phyloP scores from a whole-genome alignment of 1,284 basidiomycete species.

The Anthracocystis walkeri region DNA sequence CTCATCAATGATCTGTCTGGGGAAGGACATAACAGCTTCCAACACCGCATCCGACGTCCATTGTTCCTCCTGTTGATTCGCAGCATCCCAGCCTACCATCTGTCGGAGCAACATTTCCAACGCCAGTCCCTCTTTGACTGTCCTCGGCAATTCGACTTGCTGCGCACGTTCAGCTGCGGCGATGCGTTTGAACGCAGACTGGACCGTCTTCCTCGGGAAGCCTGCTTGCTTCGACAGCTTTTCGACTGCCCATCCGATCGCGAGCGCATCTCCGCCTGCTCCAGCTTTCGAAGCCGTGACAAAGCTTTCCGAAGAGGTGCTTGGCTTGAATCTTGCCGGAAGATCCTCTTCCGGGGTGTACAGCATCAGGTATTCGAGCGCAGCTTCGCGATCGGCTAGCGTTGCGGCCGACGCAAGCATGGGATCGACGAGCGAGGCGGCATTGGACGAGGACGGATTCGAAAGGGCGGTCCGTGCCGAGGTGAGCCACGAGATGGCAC shows the following conservation, averaged over 20 bases:
- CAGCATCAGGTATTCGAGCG: constrained; percentile 80
- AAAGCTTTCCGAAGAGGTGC: constrained; percentile 77
- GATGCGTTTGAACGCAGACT: constrained; percentile 71
- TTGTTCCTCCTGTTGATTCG: constrained; percentile 6
- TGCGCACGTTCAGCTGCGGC: constrained; percentile 15
- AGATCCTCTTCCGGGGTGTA: constrained; percentile 83
- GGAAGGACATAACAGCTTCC: constrained; percentile 19
- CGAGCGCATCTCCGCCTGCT: constrained; percentile 74
- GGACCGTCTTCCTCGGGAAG: constrained; percentile 81
- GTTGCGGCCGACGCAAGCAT: constrained; percentile 57
- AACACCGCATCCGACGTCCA: constrained; percentile 38
- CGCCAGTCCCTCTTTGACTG: constrained; percentile 42
- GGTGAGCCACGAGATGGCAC: constrained; percentile 59
- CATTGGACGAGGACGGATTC: constrained; percentile 12
- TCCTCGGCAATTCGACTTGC: constrained; percentile 14
- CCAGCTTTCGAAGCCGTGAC: constrained; percentile 73
- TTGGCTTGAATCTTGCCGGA: constrained; percentile 73
- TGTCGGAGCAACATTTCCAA: constrained; percentile 53
- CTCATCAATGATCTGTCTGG: constrained; percentile 10
- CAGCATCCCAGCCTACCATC: constrained; percentile 38
- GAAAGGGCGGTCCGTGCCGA: constrained; percentile 51
- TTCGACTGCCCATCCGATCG: constrained; percentile 84
- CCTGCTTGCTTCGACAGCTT: constrained; percentile 85
- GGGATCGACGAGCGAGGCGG: constrained; percentile 39
- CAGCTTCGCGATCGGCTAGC: constrained; percentile 73